These are phyloP conservation scores for Saccharum spontaneum DNA, from an alignment of 176 grass and related monocot species.

Conservation along the genomic window DNA sequence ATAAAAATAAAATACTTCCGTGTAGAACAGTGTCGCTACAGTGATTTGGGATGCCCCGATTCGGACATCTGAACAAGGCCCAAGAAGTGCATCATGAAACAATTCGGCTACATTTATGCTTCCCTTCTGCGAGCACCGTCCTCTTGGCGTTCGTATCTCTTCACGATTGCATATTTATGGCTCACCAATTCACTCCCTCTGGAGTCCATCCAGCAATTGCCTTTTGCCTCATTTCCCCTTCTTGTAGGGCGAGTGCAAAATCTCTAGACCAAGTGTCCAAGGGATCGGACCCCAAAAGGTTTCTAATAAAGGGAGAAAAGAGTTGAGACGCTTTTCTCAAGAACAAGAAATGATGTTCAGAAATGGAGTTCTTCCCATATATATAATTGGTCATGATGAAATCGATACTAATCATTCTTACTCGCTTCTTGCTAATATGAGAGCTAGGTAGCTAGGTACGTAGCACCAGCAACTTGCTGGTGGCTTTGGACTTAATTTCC, in stretches of 20 bases:
- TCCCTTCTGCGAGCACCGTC: slow-evolving; percentile 17
- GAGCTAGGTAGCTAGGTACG: neutral
- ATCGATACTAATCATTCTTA: neutral
- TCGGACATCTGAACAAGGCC: neutral
- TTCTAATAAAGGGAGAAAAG: neutral
- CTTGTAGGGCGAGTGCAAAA: neutral
- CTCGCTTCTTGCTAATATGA: neutral
- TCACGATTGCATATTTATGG: slow-evolving; percentile 14
- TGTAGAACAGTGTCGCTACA: no score
- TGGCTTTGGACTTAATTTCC: neutral
- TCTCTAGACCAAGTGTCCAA: neutral
- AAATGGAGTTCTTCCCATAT: neutral
- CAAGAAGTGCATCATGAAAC: slow-evolving; percentile 39
- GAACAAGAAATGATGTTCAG: neutral
- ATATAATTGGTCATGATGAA: neutral
- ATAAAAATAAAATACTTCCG: no score
- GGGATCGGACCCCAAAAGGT: neutral
- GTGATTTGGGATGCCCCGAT: no score
- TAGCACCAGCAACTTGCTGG: neutral
- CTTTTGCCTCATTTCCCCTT: neutral
- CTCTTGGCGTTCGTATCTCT: neutral
- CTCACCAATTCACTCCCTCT: slow-evolving; percentile 8
- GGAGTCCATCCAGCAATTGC: neutral
- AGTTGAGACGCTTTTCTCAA: neutral
- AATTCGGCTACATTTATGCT: slow-evolving; percentile 32